Evolutionary conservation across 768 basidiomycete genomes (phyloP), one percentile per base, ranked within the genome.

Genomic region (Boletales sp.): DNA sequence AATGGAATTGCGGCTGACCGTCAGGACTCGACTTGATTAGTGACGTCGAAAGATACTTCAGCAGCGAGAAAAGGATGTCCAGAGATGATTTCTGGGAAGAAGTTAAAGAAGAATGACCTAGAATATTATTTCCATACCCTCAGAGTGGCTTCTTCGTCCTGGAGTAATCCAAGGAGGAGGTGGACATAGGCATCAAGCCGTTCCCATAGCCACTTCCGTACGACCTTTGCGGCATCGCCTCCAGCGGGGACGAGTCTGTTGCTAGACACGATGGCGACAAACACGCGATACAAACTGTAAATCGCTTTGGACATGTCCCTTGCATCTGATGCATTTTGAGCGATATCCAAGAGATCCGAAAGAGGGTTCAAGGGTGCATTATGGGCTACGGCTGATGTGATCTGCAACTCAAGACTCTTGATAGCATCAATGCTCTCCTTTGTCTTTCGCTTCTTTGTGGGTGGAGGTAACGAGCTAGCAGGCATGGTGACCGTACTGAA

Each of bases 271-370:
- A 89, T 69, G 18, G 76, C 57, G 9, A 87, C 80, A 62, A 91
- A 93, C 12, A 86, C 74, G 35, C 94, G 73, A 65, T 95, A 94
- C 6, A 88, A 66, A 1, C 91, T 85, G 68, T 92, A 95, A 15
- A 93, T 77, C 2, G 80, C 84, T 63, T 87, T 92, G 48, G 78
- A 87, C 13, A 82, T 78, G 27, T 80, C 75, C 54, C 76, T 75
- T 0, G 87, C 71, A 36, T 82, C 76, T 37, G 71, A 58, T 2
- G 75, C 65, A 15, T 70, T 65, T 29, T 74, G 65, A 1, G 83
- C 74, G 29, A 90, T 66, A 14, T 80, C 71, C 46, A 92, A 64
- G 8, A 97, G 81, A 65, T 92, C 87, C 12, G 84, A 80, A 18
- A 97, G 68, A 27, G 79, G 72, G 61, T 97, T 97, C 38, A 97